Base-by-base conservation (phyloP, 2,329 filamentous ascomycete species). In the Aspergillus persii region DNA sequence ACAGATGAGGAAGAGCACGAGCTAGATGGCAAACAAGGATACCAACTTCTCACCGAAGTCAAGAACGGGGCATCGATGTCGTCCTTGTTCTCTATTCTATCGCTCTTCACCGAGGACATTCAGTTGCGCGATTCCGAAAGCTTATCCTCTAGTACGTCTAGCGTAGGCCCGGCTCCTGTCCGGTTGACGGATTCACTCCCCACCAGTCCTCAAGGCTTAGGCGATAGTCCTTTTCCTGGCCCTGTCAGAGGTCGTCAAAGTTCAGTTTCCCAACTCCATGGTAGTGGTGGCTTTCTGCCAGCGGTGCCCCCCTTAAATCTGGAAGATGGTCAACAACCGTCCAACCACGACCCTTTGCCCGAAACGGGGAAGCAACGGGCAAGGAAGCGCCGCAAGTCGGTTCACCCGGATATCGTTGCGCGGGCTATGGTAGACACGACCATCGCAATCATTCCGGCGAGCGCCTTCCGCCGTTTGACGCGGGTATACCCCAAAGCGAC, bases 31-130 rank as follows among this genome's bases (percentile, higher is more conserved):
- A 87, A 91, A 58, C 92, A 96, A 72, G 91, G 89, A 33, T 99
- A 99, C 70, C 95, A 98, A 73, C 83, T 99, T 44, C 81, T 99
- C 56, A 99, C 95, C 0, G 96, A 99, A 76, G 94, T 99, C 55
- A 96, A 95, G 70, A 99, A 99, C 69, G 95, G 95, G 12, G 93
- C 95, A 1, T 94, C 96, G 1, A 97, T 99, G 94, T 99, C 95
- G 4, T 99, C 95, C 0, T 78, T 99, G 2, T 99, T 99, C 75
- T 98, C 95, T 0, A 96, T 99, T 66, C 86, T 99, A 77, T 96
- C 94, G 2, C 81, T 99, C 0, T 99, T 99, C 71, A 99, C 95
- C 3, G 95, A 99, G 74, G 93, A 97, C 69, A 87, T 99, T 55
- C 90, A 90, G 64, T 80, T 99, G 36, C 86, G 87, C 26, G 83